A percentile compares a stretch with the other conserved stretches of the same genome.
Conservation (phyloP, 164 flowering plant species). For the Annona cherimola region DNA sequence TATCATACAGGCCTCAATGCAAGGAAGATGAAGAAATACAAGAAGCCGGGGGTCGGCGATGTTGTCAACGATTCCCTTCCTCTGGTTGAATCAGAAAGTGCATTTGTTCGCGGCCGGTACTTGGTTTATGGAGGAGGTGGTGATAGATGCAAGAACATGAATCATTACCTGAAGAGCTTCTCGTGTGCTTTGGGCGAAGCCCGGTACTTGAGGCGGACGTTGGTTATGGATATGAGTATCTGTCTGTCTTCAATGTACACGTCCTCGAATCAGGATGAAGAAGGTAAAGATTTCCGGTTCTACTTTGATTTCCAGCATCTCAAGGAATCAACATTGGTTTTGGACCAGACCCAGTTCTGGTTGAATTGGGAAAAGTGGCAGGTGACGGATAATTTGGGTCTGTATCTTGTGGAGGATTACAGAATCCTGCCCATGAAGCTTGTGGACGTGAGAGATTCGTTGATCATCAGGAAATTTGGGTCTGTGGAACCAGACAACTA, state of each 20-base stretch:
- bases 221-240: conserved; percentile 73
- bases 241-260: conserved; percentile 74
- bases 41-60: conserved; percentile 41
- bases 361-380: conserved; percentile 73
- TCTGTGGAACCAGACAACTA: conserved; percentile 68
- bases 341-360: conserved; percentile 84
- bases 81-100: conserved; percentile 51
- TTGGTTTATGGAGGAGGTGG: conserved; percentile 77
- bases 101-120: conserved; percentile 25
- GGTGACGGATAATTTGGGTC: conserved; percentile 44
- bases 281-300: conserved; percentile 87
- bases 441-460: conserved; percentile 44
- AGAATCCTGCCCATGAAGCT: conserved; percentile 80
- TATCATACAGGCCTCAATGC: conserved; percentile 83
- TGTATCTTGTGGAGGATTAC: conserved; percentile 73
- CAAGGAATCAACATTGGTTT: conserved; percentile 66
- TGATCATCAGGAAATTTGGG: conserved; percentile 93
- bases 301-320: conserved; percentile 93
- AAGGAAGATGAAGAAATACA: conserved; percentile 73
- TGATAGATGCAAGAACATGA: conserved; percentile 93
- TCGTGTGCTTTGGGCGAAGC: conserved; percentile 92
- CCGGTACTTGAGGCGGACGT: conserved; percentile 80
- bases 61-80: conserved; percentile 31
- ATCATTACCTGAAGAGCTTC: conserved; percentile 89
- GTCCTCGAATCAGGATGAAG: conserved; percentile 68